Evolutionary conservation across 2,329 filamentous ascomycete genomes (phyloP).

Genomic region (Aspergillus caelatus): DNA sequence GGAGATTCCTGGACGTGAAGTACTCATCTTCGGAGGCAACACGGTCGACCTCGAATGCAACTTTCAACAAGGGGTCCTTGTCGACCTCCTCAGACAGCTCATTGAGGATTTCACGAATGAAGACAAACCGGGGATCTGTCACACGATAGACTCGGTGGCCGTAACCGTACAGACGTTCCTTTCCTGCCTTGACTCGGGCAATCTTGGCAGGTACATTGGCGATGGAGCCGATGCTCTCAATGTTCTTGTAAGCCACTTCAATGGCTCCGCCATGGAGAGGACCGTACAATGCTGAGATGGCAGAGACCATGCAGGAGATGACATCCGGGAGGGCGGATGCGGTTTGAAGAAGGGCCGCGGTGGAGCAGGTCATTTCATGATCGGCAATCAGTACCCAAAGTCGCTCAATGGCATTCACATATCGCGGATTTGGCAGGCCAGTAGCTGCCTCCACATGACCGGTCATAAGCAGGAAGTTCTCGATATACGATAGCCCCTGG

Average conservation of each 20-base stretch:
- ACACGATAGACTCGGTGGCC: constrained; percentile 51
- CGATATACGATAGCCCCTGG: constrained; percentile 52
- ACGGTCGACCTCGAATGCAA: constrained; percentile 44
- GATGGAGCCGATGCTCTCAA: constrained; percentile 55
- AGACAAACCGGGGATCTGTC: constrained; percentile 58
- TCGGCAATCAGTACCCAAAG: constrained; percentile 60
- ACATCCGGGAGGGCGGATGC: constrained; percentile 58
- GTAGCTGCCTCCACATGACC: constrained; percentile 53
- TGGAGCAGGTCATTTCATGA: constrained; percentile 61
- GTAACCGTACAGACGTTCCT: constrained; percentile 58
- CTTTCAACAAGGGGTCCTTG: constrained; percentile 37
- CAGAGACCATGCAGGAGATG: constrained; percentile 52
- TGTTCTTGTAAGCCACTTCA: constrained; percentile 58
- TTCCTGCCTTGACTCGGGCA: constrained; percentile 53
- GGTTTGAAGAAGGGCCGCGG: constrained; percentile 57
- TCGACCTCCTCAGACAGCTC: constrained; percentile 22
- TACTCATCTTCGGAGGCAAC: constrained; percentile 41
- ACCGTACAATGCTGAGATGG: constrained; percentile 55
- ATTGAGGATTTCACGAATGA: constrained; percentile 45
- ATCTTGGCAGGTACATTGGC: constrained; percentile 57
- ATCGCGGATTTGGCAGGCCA: constrained; percentile 51
- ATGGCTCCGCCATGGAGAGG: constrained; percentile 60
- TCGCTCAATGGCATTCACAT: constrained; percentile 52
- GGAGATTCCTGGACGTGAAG: constrained; percentile 38
- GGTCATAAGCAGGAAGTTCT: constrained; percentile 58